A percentile compares a stretch with the other conserved stretches of the same genome.
These are phyloP conservation scores for Xylaria sp. DNA, from an alignment of 2,329 filamentous ascomycete genomes.

Conservation along the genomic window DNA sequence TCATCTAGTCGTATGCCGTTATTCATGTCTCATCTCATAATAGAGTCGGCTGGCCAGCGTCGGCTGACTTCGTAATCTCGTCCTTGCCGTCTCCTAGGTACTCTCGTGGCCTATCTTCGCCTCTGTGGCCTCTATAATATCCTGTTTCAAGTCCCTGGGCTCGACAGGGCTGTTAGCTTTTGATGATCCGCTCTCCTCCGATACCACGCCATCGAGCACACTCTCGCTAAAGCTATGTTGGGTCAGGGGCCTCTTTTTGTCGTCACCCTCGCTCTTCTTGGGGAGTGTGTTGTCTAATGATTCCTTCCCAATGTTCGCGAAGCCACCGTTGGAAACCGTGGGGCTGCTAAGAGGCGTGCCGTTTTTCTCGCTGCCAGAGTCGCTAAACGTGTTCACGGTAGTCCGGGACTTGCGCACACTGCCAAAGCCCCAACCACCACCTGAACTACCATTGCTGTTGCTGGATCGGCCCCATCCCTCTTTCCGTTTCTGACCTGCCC, in stretches of 20 bases:
- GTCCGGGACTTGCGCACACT: slow-evolving; percentile 47
- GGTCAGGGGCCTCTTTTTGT: slow-evolving; percentile 49
- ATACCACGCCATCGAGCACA: slow-evolving; percentile 54
- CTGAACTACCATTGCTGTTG: slow-evolving; percentile 51
- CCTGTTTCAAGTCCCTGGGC: slow-evolving; percentile 23
- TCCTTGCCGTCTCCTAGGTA: slow-evolving; percentile 7
- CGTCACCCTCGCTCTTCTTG: slow-evolving; percentile 41
- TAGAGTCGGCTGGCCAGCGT: neutral
- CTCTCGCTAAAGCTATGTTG: slow-evolving; percentile 59
- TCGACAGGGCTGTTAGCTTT: slow-evolving; percentile 43
- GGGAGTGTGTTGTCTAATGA: slow-evolving; percentile 38
- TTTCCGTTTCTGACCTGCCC: slow-evolving; percentile 81
- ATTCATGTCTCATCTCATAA: slow-evolving; percentile 17
- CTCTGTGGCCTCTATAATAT: slow-evolving; percentile 8
- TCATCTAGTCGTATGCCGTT: slow-evolving; percentile 14
- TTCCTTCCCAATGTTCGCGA: slow-evolving; percentile 52
- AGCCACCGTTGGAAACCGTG: slow-evolving; percentile 51
- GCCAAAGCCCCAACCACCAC: slow-evolving; percentile 51
- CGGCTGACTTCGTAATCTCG: neutral
- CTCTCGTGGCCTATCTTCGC: slow-evolving; percentile 8
- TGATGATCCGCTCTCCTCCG: slow-evolving; percentile 43
- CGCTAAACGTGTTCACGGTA: slow-evolving; percentile 37
- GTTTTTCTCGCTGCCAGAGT: slow-evolving; percentile 49
- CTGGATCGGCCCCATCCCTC: slow-evolving; percentile 53
- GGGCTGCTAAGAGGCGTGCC: slow-evolving; percentile 50